Evolutionary conservation across 2,329 filamentous ascomycete species (phyloP).

Genomic region (Phaeomoniella chlamydospora): DNA sequence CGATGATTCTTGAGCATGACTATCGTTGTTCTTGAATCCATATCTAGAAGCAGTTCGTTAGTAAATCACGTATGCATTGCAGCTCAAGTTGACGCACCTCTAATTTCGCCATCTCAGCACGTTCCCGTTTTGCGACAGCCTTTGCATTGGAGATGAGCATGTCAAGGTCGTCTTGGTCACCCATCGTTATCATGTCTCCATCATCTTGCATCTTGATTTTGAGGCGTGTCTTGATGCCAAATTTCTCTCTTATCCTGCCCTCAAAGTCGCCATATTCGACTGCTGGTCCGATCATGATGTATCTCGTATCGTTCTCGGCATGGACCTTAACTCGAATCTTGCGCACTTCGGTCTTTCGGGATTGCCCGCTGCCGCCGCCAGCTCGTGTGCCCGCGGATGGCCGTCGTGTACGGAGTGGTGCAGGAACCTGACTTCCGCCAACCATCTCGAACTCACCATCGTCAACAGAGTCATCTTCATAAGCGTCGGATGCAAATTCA

Average conservation of each 20-base stretch:
- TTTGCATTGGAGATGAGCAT: conserved; percentile 64
- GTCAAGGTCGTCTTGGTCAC: conserved; percentile 89
- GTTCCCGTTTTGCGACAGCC: conserved; percentile 55
- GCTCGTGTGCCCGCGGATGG: conserved; percentile 11
- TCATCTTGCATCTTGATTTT: conserved; percentile 85
- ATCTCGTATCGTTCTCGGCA: conserved; percentile 69
- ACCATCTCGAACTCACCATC: conserved; percentile 73
- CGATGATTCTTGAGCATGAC: too few relatives aligned
- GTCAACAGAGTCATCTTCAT: conserved; percentile 56
- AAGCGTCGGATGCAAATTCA: conserved; percentile 54
- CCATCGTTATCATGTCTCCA: conserved; percentile 92
- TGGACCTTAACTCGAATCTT: conserved; percentile 89
- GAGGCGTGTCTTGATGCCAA: conserved; percentile 47
- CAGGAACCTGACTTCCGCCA: conserved; percentile 32
- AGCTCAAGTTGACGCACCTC: too few relatives aligned
- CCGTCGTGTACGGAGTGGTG: conserved; percentile 18
- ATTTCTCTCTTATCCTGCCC: conserved; percentile 72
- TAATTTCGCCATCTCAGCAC: conserved; percentile 77
- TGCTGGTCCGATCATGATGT: conserved; percentile 67
- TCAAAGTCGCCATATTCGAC: conserved; percentile 66
- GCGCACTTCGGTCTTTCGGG: conserved; percentile 50
- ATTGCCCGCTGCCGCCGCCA: conserved; percentile 34
- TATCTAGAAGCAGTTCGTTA: too few relatives aligned
- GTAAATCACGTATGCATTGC: too few relatives aligned
- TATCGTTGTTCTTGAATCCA: too few relatives aligned